phyloP scores from a whole-genome alignment of 306 rosid species.

The Canavalia gladiata region DNA sequence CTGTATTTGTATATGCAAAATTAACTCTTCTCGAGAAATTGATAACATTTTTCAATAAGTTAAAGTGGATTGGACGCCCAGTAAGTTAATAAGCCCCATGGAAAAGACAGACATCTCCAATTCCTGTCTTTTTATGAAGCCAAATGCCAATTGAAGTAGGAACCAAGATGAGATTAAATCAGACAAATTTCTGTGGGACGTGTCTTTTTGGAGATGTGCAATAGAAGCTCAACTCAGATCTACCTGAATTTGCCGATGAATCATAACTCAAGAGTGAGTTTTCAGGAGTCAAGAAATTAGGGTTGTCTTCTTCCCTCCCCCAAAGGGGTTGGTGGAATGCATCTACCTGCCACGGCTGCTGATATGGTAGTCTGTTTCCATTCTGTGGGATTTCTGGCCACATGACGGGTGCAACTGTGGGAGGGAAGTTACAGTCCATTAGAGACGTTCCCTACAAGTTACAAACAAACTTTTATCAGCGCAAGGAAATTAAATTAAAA shows the following conservation, averaged over 20 bases:
- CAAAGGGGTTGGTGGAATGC: slow-evolving; percentile 68
- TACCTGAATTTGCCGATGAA: slow-evolving; percentile 92
- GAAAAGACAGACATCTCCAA: slow-evolving; percentile 8
- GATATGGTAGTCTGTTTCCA: slow-evolving; percentile 79
- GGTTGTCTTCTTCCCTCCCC: slow-evolving; percentile 82
- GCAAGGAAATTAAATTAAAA: slow-evolving; percentile 36
- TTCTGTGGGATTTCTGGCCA: slow-evolving; percentile 75
- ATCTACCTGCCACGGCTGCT: slow-evolving; percentile 77
- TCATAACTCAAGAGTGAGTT: slow-evolving; percentile 79
- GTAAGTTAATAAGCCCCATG: slow-evolving; percentile 7
- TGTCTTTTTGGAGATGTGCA: neutral
- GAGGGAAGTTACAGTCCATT: slow-evolving; percentile 67
- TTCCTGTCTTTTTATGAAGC: slow-evolving; percentile 4
- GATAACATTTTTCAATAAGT: neutral
- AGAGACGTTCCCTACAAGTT: slow-evolving; percentile 69
- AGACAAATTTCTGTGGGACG: neutral
- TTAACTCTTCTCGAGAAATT: neutral
- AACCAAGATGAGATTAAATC: slow-evolving; percentile 8
- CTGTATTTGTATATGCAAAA: neutral
- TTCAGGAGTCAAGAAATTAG: slow-evolving; percentile 72
- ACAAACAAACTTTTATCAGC: slow-evolving; percentile 28
- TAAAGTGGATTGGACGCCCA: slow-evolving; percentile 3
- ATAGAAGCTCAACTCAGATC: neutral
- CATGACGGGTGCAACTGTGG: slow-evolving; percentile 63
- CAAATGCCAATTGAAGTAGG: slow-evolving; percentile 20